Percentiles rank a stretch among this genome's conserved stretches.
Conservation (phyloP, 139 green algal species). For the Eudorina sp. region DNA sequence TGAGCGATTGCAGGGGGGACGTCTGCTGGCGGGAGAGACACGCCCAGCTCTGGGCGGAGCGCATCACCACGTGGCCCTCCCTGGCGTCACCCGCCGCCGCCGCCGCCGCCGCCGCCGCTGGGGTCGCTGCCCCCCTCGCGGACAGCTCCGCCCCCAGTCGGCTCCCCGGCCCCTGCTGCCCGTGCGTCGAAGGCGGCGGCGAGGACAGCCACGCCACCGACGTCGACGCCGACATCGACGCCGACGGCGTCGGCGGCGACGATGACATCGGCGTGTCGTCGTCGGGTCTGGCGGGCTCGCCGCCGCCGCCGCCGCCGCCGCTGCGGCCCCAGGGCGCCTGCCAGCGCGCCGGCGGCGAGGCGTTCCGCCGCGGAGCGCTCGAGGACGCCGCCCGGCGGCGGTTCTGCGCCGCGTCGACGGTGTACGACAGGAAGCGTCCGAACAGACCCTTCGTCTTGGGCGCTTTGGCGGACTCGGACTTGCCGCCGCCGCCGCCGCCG, state of each 20-base stretch:
- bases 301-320: neutral
- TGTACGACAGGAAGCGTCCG: slow-evolving; percentile 16
- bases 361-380: no score
- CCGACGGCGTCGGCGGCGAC: neutral
- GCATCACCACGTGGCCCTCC: neutral
- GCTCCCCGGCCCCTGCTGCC: neutral
- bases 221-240: neutral
- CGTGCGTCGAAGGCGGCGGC: neutral
- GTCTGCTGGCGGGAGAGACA: no score
- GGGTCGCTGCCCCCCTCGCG: neutral
- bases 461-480: neutral
- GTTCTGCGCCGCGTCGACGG: slow-evolving; percentile 2
- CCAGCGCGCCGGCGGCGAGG: no score
- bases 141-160: neutral
- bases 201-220: neutral
- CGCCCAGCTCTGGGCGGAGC: neutral
- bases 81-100: no score
- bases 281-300: no score
- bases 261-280: neutral
- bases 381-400: neutral
- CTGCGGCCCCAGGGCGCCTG: no score
- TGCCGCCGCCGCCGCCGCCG: neutral
- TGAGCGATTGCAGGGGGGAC: no score
- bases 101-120: no score
- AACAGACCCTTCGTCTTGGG: neutral